Conservation (phyloP, 108 stramenopile genomes). For the Stephanodiscus triporus region DNA sequence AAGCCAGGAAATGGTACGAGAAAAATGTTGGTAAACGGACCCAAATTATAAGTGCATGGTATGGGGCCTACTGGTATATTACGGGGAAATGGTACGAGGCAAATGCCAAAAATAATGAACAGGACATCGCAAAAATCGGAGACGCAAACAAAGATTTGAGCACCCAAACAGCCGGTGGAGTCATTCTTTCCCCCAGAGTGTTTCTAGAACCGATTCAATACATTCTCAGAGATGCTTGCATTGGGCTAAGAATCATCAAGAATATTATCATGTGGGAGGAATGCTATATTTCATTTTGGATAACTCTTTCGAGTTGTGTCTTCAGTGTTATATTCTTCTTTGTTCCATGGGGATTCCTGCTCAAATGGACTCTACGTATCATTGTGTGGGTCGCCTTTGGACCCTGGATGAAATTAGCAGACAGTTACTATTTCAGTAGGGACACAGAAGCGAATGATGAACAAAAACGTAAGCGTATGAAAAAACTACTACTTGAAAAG, state of each 20-base stretch:
- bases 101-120: slow-evolving; percentile 45
- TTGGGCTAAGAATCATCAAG: slow-evolving; percentile 55
- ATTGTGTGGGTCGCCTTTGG: slow-evolving; percentile 72
- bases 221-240: slow-evolving; percentile 53
- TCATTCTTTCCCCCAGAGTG: slow-evolving; percentile 51
- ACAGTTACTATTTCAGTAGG: slow-evolving; percentile 59
- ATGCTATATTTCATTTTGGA: slow-evolving; percentile 69
- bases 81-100: slow-evolving; percentile 37
- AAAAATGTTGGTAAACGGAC: too few species aligned
- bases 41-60: too few species aligned
- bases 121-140: slow-evolving; percentile 67
- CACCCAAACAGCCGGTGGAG: slow-evolving; percentile 49
- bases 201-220: slow-evolving; percentile 69
- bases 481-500: slow-evolving; percentile 8
- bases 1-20: slow-evolving; percentile 43
- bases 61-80: too few species aligned
- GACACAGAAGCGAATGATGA: slow-evolving; percentile 52
- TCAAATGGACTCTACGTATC: slow-evolving; percentile 66
- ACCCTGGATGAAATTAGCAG: slow-evolving; percentile 84
- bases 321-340: slow-evolving; percentile 60
- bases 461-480: slow-evolving; percentile 39
- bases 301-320: slow-evolving; percentile 56
- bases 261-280: slow-evolving; percentile 83
- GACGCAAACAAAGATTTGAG: slow-evolving; percentile 58
- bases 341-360: slow-evolving; percentile 69